phyloP scores from a whole-genome alignment of 192 early-diverging fungal species.

The Gaertneriomyces sp. region DNA sequence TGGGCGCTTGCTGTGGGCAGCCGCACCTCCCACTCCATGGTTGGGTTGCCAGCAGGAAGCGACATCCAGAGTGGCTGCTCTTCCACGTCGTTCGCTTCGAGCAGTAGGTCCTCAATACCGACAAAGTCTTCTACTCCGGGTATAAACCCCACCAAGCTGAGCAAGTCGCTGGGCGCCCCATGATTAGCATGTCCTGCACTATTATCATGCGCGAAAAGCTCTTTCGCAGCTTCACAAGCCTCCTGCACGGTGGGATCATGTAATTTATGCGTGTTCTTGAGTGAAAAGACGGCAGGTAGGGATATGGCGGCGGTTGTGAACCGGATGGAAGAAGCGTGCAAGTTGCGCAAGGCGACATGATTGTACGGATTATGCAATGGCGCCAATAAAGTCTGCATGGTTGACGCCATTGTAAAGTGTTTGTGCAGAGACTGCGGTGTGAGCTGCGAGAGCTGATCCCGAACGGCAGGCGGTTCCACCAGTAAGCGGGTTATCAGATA shows the following conservation, averaged over 20 bases:
- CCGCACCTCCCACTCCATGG: background rate
- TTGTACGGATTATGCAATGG: too few species aligned
- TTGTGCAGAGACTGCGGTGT: too few species aligned
- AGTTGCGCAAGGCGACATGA: too few species aligned
- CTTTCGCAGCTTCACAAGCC: constrained; percentile 17
- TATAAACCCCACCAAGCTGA: constrained; percentile 12
- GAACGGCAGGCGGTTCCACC: background rate
- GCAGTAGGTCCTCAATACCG: background rate
- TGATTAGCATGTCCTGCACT: background rate
- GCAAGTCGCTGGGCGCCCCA: background rate
- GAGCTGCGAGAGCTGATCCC: too few species aligned
- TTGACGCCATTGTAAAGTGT: too few species aligned
- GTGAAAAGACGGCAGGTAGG: background rate
- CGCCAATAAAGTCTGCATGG: too few species aligned
- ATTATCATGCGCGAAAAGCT: constrained; percentile 1
- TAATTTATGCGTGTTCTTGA: background rate
- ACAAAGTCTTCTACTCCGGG: background rate
- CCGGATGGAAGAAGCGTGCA: too few species aligned
- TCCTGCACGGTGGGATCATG: constrained; percentile 11
- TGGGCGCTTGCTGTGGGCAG: too few species aligned
- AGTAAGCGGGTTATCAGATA: background rate
- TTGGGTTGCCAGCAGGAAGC: background rate
- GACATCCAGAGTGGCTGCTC: background rate
- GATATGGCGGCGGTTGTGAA: background rate
- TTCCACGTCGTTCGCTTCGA: background rate